Base-by-base conservation (phyloP, 192 early-diverging fungal genomes). In the Coemansia sp. region DNA sequence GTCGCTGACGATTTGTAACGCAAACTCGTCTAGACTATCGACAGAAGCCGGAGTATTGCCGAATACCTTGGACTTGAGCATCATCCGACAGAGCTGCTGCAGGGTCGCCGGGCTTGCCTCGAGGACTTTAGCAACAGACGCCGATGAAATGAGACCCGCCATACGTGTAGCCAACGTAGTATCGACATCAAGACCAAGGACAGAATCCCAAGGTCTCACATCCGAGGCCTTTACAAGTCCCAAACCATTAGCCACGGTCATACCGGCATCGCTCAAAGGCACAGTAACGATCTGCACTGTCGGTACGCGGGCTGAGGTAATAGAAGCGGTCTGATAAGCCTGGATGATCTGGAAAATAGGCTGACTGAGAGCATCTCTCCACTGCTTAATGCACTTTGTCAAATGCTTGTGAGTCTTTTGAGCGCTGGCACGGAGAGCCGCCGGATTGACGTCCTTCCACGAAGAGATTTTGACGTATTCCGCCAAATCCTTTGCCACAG, bases 401-500 rank as follows among this genome's bases (percentile, higher is more conserved):
- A 99, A 75, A 38, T 95, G 95, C 61, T 89, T 80, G 78, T 99
- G 98, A 8, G 95, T 94, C 80, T 92, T 89, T 42, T 89, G 90
- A 0, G 98, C 94, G 82, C 92, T 93, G 64, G 93, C 92, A 27
- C 90, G 87, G 38, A 99, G 76, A 0, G 98, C 95, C 65, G 90
- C 92, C 9, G 95, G 91, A 67, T 96, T 99, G 17, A 95, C 90
- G 73, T 99, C 98, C 76, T 96, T 96, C 95, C 95, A 99, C 48
- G 86, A 91, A 5, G 96, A 96, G 68, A 99, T 94, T 83, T 94
- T 91, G 38, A 99, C 95, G 68, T 94, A 96, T 63, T 95, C 93
- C 51, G 91, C 86, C 75, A 99, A 85, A 27, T 98, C 95, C 66
- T 94, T 94, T 40, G 87, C 84, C 38, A 99, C 90, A 1, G 93